Evolutionary conservation across 2,329 filamentous ascomycete species (phyloP), one percentile per base, ranked within the genome.

Genomic region (Aspergillus thermomutatus): DNA sequence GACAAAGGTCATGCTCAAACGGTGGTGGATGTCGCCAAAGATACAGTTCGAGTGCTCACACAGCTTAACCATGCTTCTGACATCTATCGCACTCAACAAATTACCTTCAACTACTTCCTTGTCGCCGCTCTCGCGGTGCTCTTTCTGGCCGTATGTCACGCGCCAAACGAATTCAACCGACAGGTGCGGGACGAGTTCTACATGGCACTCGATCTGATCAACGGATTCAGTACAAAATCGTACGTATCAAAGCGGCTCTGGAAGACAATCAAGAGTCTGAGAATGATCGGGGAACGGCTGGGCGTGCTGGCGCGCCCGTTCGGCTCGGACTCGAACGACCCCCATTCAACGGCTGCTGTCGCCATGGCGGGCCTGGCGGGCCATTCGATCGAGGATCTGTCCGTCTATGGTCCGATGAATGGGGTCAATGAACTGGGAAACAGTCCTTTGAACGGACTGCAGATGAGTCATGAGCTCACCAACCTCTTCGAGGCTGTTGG

Each of bases 1-100:
- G 88, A 96, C 68, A 82, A 87, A 51, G 75, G 79, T 4, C 87
- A 90, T 60, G 92, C 92, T 3, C 86, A 90, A 66, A 89, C 83
- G 0, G 84, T 85, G 3, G 82, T 87, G 23, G 83, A 85, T 56
- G 80, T 88, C 14, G 84, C 86, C 21, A 87, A 87, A 67, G 85
- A 88, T 64, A 86, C 84, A 0, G 82, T 88, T 52, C 79, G 80
- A 4, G 80, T 86, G 7, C 74, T 88, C 28, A 84, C 83, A 2
- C 80, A 81, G 52, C 77, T 87, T 55, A 86, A 87, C 60, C 82
- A 84, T 60, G 85, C 81, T 4, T 82, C 82, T 0, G 83, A 87
- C 63, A 83, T 88, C 26, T 88, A 88, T 70, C 80, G 79, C 43
- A 82, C 80, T 8, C 84, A 87, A 64, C 85, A 88, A 65, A 80